Base-by-base conservation (phyloP, 306 rosid species). In the Prunus kanzakura region DNA sequence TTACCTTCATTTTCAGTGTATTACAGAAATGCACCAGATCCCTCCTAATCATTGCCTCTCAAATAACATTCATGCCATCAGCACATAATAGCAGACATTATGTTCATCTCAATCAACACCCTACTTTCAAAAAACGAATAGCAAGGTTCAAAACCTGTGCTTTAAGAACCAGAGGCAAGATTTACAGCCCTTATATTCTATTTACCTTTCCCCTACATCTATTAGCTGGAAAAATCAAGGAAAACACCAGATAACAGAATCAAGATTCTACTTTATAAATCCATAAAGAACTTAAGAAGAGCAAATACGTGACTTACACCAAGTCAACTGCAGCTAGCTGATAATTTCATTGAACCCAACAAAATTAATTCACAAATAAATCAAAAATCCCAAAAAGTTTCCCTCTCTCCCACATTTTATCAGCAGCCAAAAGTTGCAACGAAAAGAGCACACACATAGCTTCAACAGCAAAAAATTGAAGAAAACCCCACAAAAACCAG, bases 391-490 rank as follows among this genome's bases (percentile, higher is more conserved):
- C 27, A 51, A 75, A 51, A 54, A 23, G 20, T 1, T 71, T 61
- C 25, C 55, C 50, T 4, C 51, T 35, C 25, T 38, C 72, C 65
- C 69, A 69, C 64, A 49, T 69, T 77, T 69, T 41, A 18, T 57
- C 80, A 68, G 68, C 50, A 58, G 25, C 54, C 64, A 54, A 75
- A 49, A 22, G 41, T 3, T 0, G 14, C 49, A 29, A 56, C 1
- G 54, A 49, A 49, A 11, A 13, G 54, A 49, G 18, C 54, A 49
- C 54, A 49, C 6, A 6, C 23, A 65, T 13, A 74, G 23, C 67
- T 38, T 22, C 67, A 55, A 27, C 20, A 23, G 11, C 66, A 41
- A 29, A 82, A n/a, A 49, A 47, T 64, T n/a, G 4, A 32, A 67
- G 11, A 64, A 32, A 46, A 66, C 12, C 51, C 65, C 56, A 60